Percentiles rank a stretch among this genome's conserved stretches.
Conservation (phyloP, 2,329 filamentous ascomycete genomes). For the Sporothrix luriei region DNA sequence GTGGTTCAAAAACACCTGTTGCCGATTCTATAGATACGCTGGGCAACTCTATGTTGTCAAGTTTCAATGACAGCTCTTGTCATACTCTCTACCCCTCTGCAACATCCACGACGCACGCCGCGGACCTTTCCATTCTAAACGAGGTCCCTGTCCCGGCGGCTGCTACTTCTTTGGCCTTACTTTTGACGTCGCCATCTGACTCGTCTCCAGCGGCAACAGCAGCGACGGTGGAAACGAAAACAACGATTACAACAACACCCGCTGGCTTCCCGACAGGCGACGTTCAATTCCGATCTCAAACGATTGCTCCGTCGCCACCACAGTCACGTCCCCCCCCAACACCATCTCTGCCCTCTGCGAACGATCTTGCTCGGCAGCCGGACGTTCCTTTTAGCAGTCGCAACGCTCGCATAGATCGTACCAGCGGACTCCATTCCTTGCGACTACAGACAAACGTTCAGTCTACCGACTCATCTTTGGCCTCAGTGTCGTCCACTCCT, state of each 20-base stretch:
- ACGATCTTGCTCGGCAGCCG: background rate
- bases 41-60: background rate
- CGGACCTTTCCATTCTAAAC: background rate
- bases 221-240: background rate
- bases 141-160: background rate
- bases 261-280: slow-evolving; percentile 27
- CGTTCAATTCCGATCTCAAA: slow-evolving; percentile 40
- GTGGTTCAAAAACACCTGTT: background rate
- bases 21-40: background rate
- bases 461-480: slow-evolving; percentile 32
- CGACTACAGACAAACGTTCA: slow-evolving; percentile 33
- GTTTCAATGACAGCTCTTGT: background rate
- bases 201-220: background rate
- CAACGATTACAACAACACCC: slow-evolving; percentile 1
- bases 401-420: background rate
- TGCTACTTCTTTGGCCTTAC: background rate
- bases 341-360: background rate
- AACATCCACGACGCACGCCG: background rate
- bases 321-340: slow-evolving; percentile 32
- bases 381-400: background rate
- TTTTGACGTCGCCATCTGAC: background rate
- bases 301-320: slow-evolving; percentile 42
- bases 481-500: slow-evolving; percentile 33
- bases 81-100: background rate
- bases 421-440: slow-evolving; percentile 16